A percentile compares a stretch with the other conserved stretches of the same genome.
Evolutionary conservation across 2,329 filamentous ascomycete genomes (phyloP).

Genomic region (Juglanconis sp.): DNA sequence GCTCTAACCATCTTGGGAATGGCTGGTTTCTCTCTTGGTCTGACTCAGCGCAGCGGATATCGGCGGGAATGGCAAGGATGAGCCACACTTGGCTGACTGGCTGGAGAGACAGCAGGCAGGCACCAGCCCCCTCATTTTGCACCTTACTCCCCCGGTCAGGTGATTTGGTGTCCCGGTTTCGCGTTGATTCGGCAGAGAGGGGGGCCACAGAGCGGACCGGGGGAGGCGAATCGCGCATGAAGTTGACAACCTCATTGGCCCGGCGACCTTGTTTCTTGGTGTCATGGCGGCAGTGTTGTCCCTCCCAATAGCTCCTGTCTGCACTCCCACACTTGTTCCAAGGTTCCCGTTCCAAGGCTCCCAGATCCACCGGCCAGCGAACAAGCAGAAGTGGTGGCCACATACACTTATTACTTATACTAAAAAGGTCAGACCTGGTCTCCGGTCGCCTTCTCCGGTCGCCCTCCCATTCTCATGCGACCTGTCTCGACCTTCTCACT

Average conservation of each 20-base stretch:
- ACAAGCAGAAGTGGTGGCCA: too few relatives aligned
- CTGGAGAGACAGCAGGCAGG: background rate
- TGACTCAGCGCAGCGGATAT: background rate
- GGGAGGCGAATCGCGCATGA: background rate
- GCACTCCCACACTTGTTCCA: background rate
- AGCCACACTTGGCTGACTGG: constrained; percentile 2
- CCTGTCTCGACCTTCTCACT: constrained; percentile 7
- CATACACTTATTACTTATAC: too few relatives aligned
- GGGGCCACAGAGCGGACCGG: background rate
- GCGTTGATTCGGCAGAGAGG: background rate
- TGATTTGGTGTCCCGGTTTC: constrained; percentile 15
- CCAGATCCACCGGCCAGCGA: too few relatives aligned
- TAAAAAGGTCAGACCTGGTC: too few relatives aligned
- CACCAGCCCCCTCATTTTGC: background rate
- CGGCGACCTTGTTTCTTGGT: background rate
- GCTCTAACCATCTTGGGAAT: background rate
- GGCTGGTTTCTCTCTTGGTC: background rate
- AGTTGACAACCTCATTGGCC: background rate
- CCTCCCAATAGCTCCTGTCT: background rate
- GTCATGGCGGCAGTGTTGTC: background rate
- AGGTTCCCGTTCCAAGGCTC: background rate
- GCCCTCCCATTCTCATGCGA: constrained; percentile 5
- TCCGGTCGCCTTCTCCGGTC: background rate
- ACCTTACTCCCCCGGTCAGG: background rate
- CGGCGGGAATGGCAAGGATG: background rate